Conservation (phyloP, 345 rosid genomes). For the Eucalyptus erythrocorys region DNA sequence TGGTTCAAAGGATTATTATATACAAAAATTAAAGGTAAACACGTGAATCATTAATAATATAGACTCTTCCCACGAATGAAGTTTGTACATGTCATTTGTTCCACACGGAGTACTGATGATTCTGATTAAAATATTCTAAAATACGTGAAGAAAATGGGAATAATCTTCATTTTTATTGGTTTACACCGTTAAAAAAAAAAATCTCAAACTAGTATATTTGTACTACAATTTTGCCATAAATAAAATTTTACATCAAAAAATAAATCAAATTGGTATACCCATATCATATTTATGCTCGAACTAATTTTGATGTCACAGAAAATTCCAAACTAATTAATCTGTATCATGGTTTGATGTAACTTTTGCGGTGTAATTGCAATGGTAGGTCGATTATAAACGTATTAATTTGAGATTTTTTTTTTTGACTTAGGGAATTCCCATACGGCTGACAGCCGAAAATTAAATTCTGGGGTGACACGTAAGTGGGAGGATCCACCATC, state of each 20-base stretch:
- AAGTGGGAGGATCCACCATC: too few relatives aligned
- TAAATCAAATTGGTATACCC: not conserved
- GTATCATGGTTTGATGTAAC: not conserved
- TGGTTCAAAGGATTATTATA: not conserved
- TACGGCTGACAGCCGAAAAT: too few relatives aligned
- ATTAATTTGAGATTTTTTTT: too few relatives aligned
- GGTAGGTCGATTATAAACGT: rapidly evolving
- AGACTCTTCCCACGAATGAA: not conserved
- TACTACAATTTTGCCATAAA: not conserved
- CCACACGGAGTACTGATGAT: not conserved
- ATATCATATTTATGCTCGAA: not conserved
- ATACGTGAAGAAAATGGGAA: not conserved
- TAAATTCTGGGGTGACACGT: too few relatives aligned
- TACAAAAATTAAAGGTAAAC: not conserved
- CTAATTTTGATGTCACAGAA: too few relatives aligned
- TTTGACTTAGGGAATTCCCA: too few relatives aligned
- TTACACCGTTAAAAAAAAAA: too few relatives aligned
- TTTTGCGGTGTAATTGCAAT: not conserved
- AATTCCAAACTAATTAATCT: too few relatives aligned
- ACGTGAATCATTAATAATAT: not conserved
- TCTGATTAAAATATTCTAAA: not conserved
- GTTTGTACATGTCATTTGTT: not conserved
- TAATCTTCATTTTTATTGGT: too few relatives aligned
- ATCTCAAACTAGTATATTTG: not conserved
- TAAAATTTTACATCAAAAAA: not conserved